A percentile compares a stretch with the other conserved stretches of the same genome.
Evolutionary conservation across 176 grass and related monocot species (phyloP).

Genomic region (Pharus latifolius): DNA sequence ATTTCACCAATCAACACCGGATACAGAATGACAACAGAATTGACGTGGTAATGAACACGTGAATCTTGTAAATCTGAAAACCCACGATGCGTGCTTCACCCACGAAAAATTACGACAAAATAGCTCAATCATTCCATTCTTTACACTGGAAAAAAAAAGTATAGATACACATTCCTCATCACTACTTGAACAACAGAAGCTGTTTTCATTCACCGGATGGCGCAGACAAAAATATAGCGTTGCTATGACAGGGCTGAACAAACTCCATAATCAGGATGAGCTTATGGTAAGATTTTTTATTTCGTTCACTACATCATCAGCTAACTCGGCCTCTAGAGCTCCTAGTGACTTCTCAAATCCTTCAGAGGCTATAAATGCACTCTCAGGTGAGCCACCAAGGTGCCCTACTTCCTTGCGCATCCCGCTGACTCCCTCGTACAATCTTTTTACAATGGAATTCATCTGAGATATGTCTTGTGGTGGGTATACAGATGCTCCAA

Average conservation of each 20-base stretch:
- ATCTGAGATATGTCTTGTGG: constrained; percentile 69
- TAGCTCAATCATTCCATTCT: neutral
- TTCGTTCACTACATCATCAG: constrained; percentile 32
- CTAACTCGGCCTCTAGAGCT: constrained; percentile 39
- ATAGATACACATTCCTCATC: neutral
- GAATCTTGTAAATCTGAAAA: neutral
- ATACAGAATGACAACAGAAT: too few species aligned
- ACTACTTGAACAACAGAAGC: neutral
- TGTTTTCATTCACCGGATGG: neutral
- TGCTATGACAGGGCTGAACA: neutral
- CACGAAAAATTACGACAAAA: neutral
- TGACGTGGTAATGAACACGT: neutral
- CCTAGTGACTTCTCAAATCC: constrained; percentile 49
- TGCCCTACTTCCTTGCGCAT: constrained; percentile 41
- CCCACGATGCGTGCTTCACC: neutral
- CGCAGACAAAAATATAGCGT: neutral
- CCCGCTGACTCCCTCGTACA: constrained; percentile 8
- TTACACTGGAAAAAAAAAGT: neutral
- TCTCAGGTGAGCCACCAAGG: constrained; percentile 36
- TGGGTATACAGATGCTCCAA: constrained; percentile 71
- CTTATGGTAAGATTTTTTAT: constrained; percentile 39
- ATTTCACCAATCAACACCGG: neutral
- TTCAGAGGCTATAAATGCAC: constrained; percentile 31
- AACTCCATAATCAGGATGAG: neutral
- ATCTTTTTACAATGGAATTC: constrained; percentile 26